Percentiles rank a stretch among this genome's conserved stretches.
Evolutionary conservation across 768 basidiomycete genomes (phyloP).

Genomic region (Suillus hirtellus): DNA sequence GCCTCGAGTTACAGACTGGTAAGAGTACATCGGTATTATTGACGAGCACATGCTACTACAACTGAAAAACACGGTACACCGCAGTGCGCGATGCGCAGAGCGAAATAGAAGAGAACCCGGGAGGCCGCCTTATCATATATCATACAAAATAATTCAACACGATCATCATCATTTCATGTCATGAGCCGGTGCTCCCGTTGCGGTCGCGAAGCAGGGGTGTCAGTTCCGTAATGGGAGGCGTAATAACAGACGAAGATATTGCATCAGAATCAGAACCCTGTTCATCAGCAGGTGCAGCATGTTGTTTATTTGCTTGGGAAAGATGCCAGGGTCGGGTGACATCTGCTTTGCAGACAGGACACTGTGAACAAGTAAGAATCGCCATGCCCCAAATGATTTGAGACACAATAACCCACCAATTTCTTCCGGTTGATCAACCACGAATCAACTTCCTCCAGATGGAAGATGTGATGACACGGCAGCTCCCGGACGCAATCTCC

Average conservation of each 20-base stretch:
- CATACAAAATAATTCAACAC: constrained; percentile 28
- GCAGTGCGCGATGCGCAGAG: neutral
- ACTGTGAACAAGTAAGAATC: constrained; percentile 46
- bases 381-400: neutral
- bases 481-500: constrained; percentile 90
- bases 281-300: constrained; percentile 9
- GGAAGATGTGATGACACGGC: constrained; percentile 95
- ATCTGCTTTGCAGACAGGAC: constrained; percentile 90
- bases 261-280: constrained; percentile 9
- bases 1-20: neutral
- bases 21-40: neutral
- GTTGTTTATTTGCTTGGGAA: constrained; percentile 19
- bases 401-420: constrained; percentile 55
- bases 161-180: constrained; percentile 12
- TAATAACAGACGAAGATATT: constrained; percentile 17
- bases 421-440: constrained; percentile 95
- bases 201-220: constrained; percentile 34
- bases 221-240: constrained; percentile 28
- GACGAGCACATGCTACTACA: constrained; percentile 2
- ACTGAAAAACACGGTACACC: neutral
- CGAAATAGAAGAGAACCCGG: constrained; percentile 1
- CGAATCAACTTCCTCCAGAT: constrained; percentile 85
- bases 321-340: constrained; percentile 65
- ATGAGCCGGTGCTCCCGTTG: constrained; percentile 16
- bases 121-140: constrained; percentile 18